These are phyloP conservation scores for Candolleomyces efflorescens DNA, from an alignment of 768 basidiomycete species.

Conservation along the genomic window DNA sequence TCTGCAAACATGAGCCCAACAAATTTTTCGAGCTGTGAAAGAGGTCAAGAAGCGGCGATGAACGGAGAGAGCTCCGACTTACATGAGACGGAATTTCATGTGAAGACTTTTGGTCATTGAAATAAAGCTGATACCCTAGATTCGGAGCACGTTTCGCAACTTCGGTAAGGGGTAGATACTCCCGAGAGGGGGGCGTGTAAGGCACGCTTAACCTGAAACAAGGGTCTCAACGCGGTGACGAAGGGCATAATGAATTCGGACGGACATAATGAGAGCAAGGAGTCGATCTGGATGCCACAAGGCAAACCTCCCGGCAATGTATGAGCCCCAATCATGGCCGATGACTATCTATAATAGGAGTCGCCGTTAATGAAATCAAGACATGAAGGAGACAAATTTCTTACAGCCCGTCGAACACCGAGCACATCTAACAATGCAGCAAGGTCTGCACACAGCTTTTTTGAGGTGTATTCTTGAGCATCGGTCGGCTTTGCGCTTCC, in stretches of 20 bases:
- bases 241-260: constrained; percentile 1
- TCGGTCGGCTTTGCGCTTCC: constrained; percentile 58
- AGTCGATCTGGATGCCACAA: constrained; percentile 68
- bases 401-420: constrained; percentile 48
- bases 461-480: constrained; percentile 52
- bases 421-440: constrained; percentile 60
- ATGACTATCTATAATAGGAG: constrained; percentile 46
- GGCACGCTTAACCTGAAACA: constrained; percentile 59
- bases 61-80: constrained; percentile 9
- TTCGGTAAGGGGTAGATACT: constrained; percentile 47
- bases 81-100: constrained; percentile 57
- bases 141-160: constrained; percentile 49
- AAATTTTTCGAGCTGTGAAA: constrained; percentile 31
- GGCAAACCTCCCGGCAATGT: constrained; percentile 59
- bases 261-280: constrained; percentile 56
- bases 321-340: constrained; percentile 82
- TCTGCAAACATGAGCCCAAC: constrained; percentile 23
- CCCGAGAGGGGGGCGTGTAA: constrained; percentile 53
- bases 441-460: constrained; percentile 57
- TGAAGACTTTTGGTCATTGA: constrained; percentile 49
- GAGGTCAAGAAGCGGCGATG: neutral
- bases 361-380: neutral
- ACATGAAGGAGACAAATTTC: constrained; percentile 20
- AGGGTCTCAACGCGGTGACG: neutral
- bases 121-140: constrained; percentile 66